Evolutionary conservation across 306 rosid genomes (phyloP).

Genomic region (Ormosia semicastrata): DNA sequence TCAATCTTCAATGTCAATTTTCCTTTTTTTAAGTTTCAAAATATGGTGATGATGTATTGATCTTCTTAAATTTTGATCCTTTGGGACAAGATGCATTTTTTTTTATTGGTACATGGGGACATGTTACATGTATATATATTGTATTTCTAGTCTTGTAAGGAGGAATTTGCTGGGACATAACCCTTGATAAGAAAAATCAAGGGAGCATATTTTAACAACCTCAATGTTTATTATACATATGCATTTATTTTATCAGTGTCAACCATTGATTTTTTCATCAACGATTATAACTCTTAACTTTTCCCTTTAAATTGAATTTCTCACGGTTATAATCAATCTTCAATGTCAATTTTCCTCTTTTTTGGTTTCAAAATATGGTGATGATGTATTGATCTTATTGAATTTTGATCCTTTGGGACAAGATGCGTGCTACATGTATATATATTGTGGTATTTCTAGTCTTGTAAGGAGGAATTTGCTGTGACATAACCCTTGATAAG

Average conservation of each 20-base stretch:
- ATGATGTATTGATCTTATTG: neutral
- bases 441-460: neutral
- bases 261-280: no score
- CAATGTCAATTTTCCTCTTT: neutral
- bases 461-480: neutral
- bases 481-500: neutral
- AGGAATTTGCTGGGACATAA: neutral
- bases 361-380: neutral
- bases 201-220: no score
- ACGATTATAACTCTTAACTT: no score
- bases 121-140: neutral
- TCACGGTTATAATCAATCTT: constrained; percentile 17
- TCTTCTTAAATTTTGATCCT: neutral
- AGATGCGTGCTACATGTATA: neutral
- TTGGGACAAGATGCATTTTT: neutral
- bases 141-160: neutral
- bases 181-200: no score
- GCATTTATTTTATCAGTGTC: no score
- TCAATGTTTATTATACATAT: no score
- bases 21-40: neutral
- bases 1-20: neutral
- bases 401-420: neutral
- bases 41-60: neutral
- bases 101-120: no score
- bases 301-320: no score